A percentile compares a stretch with the other conserved stretches of the same genome.
Evolutionary conservation across 2,329 filamentous ascomycete genomes (phyloP).

Genomic region (Hymenoscyphus occultus): DNA sequence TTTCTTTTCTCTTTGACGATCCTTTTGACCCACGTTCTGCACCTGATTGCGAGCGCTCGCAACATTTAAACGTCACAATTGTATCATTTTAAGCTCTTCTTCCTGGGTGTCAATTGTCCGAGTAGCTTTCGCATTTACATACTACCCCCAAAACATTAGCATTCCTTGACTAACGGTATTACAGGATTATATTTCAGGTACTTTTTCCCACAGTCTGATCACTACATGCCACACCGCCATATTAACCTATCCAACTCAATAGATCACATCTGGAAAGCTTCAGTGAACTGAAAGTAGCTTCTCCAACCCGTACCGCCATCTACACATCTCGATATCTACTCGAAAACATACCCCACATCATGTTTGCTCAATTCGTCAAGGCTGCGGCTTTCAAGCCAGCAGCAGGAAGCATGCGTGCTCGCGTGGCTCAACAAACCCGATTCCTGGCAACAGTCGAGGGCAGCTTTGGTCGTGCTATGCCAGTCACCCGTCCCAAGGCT

Average conservation of each 20-base stretch:
- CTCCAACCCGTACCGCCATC: constrained; percentile 19
- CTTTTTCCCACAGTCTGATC: constrained; percentile 17
- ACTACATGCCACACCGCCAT: constrained; percentile 25
- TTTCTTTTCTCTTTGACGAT: constrained; percentile 4
- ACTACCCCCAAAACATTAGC: constrained; percentile 11
- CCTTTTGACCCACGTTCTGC: constrained; percentile 20
- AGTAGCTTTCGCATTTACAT: constrained; percentile 1
- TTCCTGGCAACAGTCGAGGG: constrained; percentile 65
- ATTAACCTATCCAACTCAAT: constrained; percentile 21
- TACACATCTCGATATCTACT: constrained; percentile 21
- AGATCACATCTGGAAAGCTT: constrained; percentile 46
- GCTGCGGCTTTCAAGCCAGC: constrained; percentile 45
- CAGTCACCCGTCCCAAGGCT: constrained; percentile 53
- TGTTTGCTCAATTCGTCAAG: constrained; percentile 61
- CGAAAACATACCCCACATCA: constrained; percentile 40
- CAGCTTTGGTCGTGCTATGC: constrained; percentile 68
- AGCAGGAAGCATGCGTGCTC: constrained; percentile 32
- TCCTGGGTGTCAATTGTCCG: constrained; percentile 6
- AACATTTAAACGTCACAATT: constrained; percentile 14
- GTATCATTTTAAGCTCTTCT: constrained; percentile 1
- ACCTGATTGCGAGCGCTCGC: constrained; percentile 20
- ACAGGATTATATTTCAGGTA: constrained; percentile 75
- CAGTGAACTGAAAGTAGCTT: constrained; percentile 39
- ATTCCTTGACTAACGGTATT: constrained; percentile 42
- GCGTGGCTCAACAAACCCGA: constrained; percentile 41